These are phyloP conservation scores for Metschnikowia shivogae DNA, from an alignment of 805 yeast genomes.

Conservation along the genomic window DNA sequence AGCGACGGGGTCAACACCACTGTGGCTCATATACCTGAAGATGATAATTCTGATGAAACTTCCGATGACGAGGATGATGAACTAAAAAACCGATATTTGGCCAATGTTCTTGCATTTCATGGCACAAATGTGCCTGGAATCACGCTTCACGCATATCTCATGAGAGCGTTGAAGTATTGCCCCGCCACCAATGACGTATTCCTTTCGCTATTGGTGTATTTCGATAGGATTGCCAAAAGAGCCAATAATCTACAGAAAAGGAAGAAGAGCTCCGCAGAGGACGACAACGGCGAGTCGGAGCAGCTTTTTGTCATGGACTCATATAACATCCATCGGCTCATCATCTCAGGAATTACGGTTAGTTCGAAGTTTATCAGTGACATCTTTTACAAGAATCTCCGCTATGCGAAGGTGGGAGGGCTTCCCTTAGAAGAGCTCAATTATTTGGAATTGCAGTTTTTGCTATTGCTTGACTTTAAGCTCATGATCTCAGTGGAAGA, in stretches of 20 bases:
- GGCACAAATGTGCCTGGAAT: conserved; percentile 98
- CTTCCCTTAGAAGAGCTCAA: conserved; percentile 89
- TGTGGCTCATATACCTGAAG: conserved; percentile 19
- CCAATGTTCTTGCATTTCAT: conserved; percentile 82
- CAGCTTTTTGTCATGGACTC: conserved; percentile 93
- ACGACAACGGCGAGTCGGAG: conserved; percentile 24
- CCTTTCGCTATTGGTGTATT: conserved; percentile 81
- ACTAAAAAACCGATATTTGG: conserved; percentile 49
- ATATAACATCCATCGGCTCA: conserved; percentile 88
- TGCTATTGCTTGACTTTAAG: conserved; percentile 78
- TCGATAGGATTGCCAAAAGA: conserved; percentile 87
- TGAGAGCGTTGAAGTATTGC: conserved; percentile 90
- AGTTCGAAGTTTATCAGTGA: conserved; percentile 93
- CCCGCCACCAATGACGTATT: conserved; percentile 98
- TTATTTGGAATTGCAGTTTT: conserved; percentile 85
- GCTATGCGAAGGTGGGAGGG: conserved; percentile 96
- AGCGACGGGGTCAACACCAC: conserved; percentile 16
- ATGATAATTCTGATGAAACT: conserved; percentile 20
- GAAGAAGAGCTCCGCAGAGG: conserved; percentile 24
- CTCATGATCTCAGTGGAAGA: conserved; percentile 87
- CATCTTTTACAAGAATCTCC: conserved; percentile 86
- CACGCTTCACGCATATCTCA: conserved; percentile 79
- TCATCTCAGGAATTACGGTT: conserved; percentile 92
- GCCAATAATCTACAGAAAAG: conserved; percentile 50
- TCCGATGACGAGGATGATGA: conserved; percentile 37